Evolutionary conservation across 2,329 filamentous ascomycete species (phyloP), one percentile per base, ranked within the genome.

Genomic region (Decorospora gaudefroyi): DNA sequence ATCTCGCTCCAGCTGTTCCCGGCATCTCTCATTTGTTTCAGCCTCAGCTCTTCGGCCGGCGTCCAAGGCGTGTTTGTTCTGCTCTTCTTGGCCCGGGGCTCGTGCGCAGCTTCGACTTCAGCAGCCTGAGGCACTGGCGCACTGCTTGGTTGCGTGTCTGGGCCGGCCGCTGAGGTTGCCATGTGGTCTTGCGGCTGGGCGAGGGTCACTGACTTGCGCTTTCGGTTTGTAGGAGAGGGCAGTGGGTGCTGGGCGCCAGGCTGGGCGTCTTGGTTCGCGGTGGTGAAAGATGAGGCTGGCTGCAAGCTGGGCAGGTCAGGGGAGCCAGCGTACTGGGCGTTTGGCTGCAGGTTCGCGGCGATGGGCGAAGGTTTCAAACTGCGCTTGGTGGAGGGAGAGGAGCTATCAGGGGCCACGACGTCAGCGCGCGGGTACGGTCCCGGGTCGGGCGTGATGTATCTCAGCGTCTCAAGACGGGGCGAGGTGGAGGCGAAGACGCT

Each of bases 11-110:
- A 99, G 65, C 88, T 96, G 61, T 88, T 91, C 8, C 92, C 91
- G 1, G 86, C 83, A 71, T 97, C 93, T 62, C 93, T 82, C 90
- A 99, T 95, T 57, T 86, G 84, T 78, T 97, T 97, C 59, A 99
- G 76, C 31, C 90, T 80, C 67, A 92, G 83, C 72, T 99, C 93
- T 71, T 99, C 93, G 22, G 88, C 88, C 2, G 92, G 89, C 2
- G 91, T 96, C 93, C 93, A 99, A 0, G 93, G 93, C 2, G 93
- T 99, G 68, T 99, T 99, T n/a, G 93, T 97, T 49, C 93, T 81
- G 62, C 90, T 93, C 76, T 96, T 96, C 77, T 97, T 99, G 33
- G 82, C 77, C 5, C 78, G 65, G 43, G 58, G 70, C 53, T 69
- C 71, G 50, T 62, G 67, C 8, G 50, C 43, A 38, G 55, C 37